Conservation (phyloP, 805 yeast species). For the Vanderwaltozyma yarrowii region DNA sequence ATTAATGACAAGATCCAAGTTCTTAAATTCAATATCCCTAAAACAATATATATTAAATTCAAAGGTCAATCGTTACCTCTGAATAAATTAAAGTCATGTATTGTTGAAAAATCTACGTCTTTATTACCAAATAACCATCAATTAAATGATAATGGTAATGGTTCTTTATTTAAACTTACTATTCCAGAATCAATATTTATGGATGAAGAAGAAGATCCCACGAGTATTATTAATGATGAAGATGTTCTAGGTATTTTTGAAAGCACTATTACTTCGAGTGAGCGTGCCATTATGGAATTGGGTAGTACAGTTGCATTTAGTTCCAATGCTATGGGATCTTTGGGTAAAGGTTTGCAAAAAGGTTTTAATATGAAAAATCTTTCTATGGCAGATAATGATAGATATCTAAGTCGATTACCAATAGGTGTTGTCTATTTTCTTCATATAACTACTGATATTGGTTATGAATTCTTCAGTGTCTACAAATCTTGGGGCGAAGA, state of each 20-base stretch:
- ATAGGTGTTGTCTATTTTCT: constrained; percentile 54
- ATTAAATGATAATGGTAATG: constrained; percentile 30
- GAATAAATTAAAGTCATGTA: constrained; percentile 38
- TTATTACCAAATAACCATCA: constrained; percentile 57
- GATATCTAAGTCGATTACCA: constrained; percentile 45
- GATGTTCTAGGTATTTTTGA: constrained; percentile 67
- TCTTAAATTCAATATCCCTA: constrained; percentile 63
- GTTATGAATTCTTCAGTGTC: constrained; percentile 63
- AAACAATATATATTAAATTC: constrained; percentile 60
- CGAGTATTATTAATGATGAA: constrained; percentile 53
- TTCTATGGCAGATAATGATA: constrained; percentile 35
- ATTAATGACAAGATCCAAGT: constrained; percentile 67
- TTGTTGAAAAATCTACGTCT: constrained; percentile 48
- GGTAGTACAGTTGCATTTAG: constrained; percentile 68
- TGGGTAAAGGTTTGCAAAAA: constrained; percentile 74
- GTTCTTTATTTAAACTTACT: constrained; percentile 47
- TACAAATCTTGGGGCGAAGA: constrained; percentile 52
- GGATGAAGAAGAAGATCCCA: constrained; percentile 46
- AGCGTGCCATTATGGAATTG: constrained; percentile 67
- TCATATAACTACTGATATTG: constrained; percentile 55
- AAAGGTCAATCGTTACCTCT: constrained; percentile 37
- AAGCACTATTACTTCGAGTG: constrained; percentile 52
- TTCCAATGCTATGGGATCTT: constrained; percentile 62
- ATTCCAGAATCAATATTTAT: constrained; percentile 58
- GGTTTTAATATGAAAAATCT: constrained; percentile 68